Base-by-base conservation (phyloP, 2,329 filamentous ascomycete genomes). In the Claviceps humidiphila region DNA sequence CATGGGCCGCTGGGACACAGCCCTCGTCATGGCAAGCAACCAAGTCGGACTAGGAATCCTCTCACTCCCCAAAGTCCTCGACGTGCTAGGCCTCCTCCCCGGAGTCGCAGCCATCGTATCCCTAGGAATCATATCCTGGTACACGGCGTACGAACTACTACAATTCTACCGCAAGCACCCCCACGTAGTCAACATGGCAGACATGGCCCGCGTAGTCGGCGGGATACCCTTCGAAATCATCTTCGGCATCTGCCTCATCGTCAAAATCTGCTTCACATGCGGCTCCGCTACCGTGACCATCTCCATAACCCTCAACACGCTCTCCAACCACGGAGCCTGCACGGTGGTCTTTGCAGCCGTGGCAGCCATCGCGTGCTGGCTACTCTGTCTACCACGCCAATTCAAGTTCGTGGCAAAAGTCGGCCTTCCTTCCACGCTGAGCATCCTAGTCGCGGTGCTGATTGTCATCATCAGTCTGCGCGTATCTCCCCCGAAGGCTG, bases 191-290 rank as follows among this genome's bases (percentile, higher is more conserved):
- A 84, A 87, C 66, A 79, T 87, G 7, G 85, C 82, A 58, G 84
- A 87, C 59, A 80, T 87, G 77, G 74, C 76, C 74, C 61, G 74
- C 71, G 60, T 78, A 67, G 59, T 78, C 69, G 71, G 65, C 1
- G 64, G 64, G 2, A 57, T 58, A 1, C 52, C 57, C 3, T 56
- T 67, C 9, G 26, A 30, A 30, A 55, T 61, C 20, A 26, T 59
- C 1, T 54, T 61, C 8, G 64, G 81, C 2, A 67, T 81, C 58
- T 85, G 85, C 72, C 83, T 87, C 63, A 63, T 87, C 13, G 64
- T 87, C 57, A 86, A 87, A 70, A 85, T 87, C 62, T 84, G 80
- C 49, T 84, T 85, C 66, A 85, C 85, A 30, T 76, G 79, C 68
- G 81, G 78, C 44, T 75, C 84, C 54, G 82, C 85, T 60, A 82